Percentiles rank a stretch among this genome's conserved stretches.
Conservation (phyloP, 306 rosid genomes). For the Vicia faba region DNA sequence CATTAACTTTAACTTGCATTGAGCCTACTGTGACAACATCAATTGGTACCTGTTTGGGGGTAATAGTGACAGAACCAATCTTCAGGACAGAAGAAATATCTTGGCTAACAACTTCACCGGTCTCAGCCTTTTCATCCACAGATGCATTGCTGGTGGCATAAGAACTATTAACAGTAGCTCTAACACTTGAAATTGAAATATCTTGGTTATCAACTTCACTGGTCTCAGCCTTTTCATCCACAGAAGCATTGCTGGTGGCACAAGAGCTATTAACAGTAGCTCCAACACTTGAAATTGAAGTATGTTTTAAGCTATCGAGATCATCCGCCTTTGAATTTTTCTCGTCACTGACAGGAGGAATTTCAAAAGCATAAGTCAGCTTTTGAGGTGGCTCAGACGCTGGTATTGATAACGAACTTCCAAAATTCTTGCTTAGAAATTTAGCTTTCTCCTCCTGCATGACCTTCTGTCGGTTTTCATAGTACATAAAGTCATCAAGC, state of each 20-base stretch:
- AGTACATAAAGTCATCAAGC: constrained; percentile 86
- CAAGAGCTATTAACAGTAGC: constrained; percentile 42
- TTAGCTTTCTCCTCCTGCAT: constrained; percentile 87
- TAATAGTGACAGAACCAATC: constrained; percentile 68
- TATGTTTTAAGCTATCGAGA: constrained; percentile 36
- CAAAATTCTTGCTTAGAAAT: constrained; percentile 52
- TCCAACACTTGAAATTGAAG: constrained; percentile 35
- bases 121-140: constrained; percentile 41
- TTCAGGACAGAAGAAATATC: constrained; percentile 54
- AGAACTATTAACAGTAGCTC: constrained; percentile 41
- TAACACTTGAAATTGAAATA: constrained; percentile 35
- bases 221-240: constrained; percentile 41
- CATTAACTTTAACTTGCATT: constrained; percentile 69
- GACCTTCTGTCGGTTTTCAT: constrained; percentile 89
- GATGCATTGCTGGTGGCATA: constrained; percentile 23
- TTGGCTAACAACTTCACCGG: constrained; percentile 36
- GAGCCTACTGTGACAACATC: constrained; percentile 77
- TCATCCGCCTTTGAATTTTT: constrained; percentile 44
- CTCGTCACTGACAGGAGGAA: constrained; percentile 45
- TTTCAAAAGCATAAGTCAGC: constrained; percentile 55
- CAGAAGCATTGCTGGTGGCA: constrained; percentile 12
- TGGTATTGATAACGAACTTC: constrained; percentile 49
- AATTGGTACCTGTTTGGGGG: constrained; percentile 44
- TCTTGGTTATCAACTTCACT: constrained; percentile 41
- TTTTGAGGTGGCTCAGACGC: constrained; percentile 60